A percentile compares a stretch with the other conserved stretches of the same genome.
phyloP scores from a whole-genome alignment of 441 rosid species.

The Pelargonium citronellum region DNA sequence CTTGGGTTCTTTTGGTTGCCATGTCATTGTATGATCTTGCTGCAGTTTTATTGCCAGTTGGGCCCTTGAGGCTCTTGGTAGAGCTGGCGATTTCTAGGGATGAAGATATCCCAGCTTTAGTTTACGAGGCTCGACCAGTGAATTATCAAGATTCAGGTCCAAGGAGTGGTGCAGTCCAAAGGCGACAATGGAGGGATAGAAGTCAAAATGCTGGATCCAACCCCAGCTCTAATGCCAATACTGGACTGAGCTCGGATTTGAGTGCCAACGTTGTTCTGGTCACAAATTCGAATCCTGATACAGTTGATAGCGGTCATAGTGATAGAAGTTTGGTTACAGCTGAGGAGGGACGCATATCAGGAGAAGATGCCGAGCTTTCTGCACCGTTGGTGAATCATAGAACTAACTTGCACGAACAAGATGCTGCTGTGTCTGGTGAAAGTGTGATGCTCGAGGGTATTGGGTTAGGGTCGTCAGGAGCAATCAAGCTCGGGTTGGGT shows the following conservation, averaged over 20 bases:
- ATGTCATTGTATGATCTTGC: constrained; percentile 82
- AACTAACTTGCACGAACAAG: constrained; percentile 25
- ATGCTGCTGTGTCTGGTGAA: constrained; percentile 30
- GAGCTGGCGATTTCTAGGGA: constrained; percentile 96
- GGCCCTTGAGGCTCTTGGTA: constrained; percentile 74
- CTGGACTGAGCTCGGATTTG: constrained; percentile 6
- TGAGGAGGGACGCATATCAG: constrained; percentile 35
- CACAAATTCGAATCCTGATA: constrained; percentile 19
- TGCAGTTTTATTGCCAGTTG: constrained; percentile 86
- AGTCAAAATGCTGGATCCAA: constrained; percentile 24
- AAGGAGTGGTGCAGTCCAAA: constrained; percentile 33
- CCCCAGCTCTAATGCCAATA: constrained; percentile 18
- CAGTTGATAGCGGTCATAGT: constrained; percentile 18
- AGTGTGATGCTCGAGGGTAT: constrained; percentile 57
- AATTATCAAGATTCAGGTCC: constrained; percentile 33
- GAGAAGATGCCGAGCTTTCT: constrained; percentile 41
- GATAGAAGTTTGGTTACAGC: constrained; percentile 30
- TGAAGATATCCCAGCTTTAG: constrained; percentile 89
- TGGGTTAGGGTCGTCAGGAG: constrained; percentile 80
- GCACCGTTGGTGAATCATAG: constrained; percentile 55
- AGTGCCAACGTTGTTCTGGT: constrained; percentile 15
- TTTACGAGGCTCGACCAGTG: constrained; percentile 82
- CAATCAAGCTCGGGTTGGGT: constrained; percentile 84
- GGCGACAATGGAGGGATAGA: constrained; percentile 72
- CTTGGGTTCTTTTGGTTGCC: constrained; percentile 75